Conservation (phyloP, 2,329 filamentous ascomycete genomes). For the Claviceps arundinis region DNA sequence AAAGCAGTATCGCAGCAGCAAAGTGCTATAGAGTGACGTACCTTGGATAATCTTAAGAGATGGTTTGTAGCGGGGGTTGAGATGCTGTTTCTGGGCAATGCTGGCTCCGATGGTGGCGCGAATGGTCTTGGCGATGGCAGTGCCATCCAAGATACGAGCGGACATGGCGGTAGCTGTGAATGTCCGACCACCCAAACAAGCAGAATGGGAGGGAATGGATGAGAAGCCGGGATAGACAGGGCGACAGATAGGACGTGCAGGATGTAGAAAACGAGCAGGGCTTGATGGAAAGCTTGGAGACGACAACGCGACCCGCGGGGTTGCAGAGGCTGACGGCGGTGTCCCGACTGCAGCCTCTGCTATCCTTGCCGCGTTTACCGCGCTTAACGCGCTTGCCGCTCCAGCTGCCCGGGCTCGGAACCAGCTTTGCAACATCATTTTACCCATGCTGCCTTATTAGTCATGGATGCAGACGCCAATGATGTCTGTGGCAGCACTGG, state of each 20-base stretch:
- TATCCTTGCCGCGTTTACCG: no score
- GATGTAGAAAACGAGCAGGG: no score
- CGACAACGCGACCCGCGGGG: neutral
- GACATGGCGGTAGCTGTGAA: conserved; percentile 55
- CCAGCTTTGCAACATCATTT: neutral
- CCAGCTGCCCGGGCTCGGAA: neutral
- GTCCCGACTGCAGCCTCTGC: neutral
- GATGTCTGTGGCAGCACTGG: neutral
- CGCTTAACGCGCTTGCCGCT: neutral
- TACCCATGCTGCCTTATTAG: neutral
- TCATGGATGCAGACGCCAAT: neutral
- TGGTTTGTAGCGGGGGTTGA: conserved; percentile 79
- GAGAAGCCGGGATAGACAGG: neutral
- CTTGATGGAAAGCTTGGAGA: neutral
- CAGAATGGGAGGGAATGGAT: neutral
- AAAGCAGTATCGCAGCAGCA: conserved; percentile 3
- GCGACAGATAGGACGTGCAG: neutral
- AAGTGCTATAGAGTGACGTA: conserved; percentile 24
- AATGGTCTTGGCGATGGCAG: conserved; percentile 83
- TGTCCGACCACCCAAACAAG: conserved; percentile 11
- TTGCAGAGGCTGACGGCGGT: neutral
- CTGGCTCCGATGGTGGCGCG: conserved; percentile 68
- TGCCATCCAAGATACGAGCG: conserved; percentile 89
- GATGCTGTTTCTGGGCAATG: conserved; percentile 67
- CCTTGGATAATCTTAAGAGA: conserved; percentile 91